Conservation (phyloP, 257 asterid species). For the Linderniella brevidens region DNA sequence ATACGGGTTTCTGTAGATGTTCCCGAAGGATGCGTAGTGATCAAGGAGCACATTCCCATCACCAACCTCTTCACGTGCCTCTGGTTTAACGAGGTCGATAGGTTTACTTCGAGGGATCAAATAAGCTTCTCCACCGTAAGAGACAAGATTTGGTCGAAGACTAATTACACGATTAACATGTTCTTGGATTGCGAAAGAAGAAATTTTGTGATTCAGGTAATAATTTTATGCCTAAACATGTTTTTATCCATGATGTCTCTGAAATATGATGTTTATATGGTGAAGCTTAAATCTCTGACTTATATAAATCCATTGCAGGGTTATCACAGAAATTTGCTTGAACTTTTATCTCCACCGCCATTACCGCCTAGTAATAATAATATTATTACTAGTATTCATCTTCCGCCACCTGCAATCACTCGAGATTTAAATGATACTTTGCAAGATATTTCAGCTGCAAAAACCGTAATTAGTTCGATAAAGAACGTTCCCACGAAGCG, state of each 20-base stretch:
- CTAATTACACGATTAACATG: slow-evolving; percentile 72
- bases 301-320: slow-evolving; percentile 28
- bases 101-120: slow-evolving; percentile 90
- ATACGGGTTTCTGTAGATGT: slow-evolving; percentile 43
- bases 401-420: slow-evolving; percentile 24
- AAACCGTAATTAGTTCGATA: slow-evolving; percentile 6
- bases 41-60: slow-evolving; percentile 77
- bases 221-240: not conserved
- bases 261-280: not conserved
- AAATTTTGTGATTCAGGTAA: slow-evolving; percentile 85
- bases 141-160: slow-evolving; percentile 60
- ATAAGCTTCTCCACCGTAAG: slow-evolving; percentile 83
- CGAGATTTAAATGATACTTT: slow-evolving; percentile 9
- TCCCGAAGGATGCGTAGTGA: slow-evolving; percentile 90
- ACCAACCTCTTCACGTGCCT: slow-evolving; percentile 83
- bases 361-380: slow-evolving; percentile 11
- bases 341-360: slow-evolving; percentile 39
- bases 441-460: slow-evolving; percentile 10
- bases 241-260: too few species aligned
- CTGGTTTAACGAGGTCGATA: slow-evolving; percentile 91
- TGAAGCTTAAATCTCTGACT: not conserved
- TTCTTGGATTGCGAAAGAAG: slow-evolving; percentile 89
- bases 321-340: slow-evolving; percentile 69
- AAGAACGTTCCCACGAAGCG: slow-evolving; percentile 29
- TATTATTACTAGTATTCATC: slow-evolving; percentile 16